These are phyloP conservation scores for Ophioceras dolichostomum DNA, from an alignment of 2,329 filamentous ascomycete genomes.

Conservation along the genomic window DNA sequence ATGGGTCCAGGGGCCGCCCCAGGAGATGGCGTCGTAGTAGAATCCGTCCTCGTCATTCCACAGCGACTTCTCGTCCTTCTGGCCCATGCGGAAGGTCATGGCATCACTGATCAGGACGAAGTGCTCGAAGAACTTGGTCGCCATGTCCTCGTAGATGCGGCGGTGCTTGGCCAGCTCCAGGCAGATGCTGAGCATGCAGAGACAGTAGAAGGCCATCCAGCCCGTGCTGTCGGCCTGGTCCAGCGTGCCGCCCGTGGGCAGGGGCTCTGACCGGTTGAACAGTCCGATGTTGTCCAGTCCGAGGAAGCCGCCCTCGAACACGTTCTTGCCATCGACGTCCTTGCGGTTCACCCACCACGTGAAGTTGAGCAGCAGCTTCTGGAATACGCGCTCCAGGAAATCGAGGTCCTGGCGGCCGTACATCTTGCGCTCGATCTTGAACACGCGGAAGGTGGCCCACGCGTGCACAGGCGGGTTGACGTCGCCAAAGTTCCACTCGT, in stretches of 20 bases:
- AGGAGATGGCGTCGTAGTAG: constrained; percentile 97
- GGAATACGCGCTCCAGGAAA: constrained; percentile 92
- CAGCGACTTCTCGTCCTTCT: constrained; percentile 64
- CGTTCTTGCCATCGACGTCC: constrained; percentile 87
- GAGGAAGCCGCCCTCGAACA: constrained; percentile 93
- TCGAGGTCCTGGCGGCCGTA: constrained; percentile 91
- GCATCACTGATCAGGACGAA: constrained; percentile 97
- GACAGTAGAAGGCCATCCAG: constrained; percentile 97
- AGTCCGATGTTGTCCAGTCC: constrained; percentile 94
- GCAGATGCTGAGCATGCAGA: constrained; percentile 95
- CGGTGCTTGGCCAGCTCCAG: constrained; percentile 92
- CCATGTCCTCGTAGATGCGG: constrained; percentile 90
- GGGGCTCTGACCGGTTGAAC: constrained; percentile 91
- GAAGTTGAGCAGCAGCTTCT: constrained; percentile 91
- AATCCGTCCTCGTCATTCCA: constrained; percentile 97
- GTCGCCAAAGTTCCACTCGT: constrained; percentile 96
- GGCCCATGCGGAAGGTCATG: constrained; percentile 71
- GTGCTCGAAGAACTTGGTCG: constrained; percentile 97
- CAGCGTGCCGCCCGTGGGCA: constrained; percentile 84
- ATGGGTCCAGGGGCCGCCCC: constrained; percentile 85
- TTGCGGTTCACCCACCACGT: constrained; percentile 99
- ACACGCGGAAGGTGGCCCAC: constrained; percentile 88
- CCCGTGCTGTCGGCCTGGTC: constrained; percentile 97
- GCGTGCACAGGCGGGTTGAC: constrained; percentile 95
- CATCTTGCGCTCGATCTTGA: constrained; percentile 97